Base-by-base conservation (phyloP, 805 yeast species). In the Candida suzukii region DNA sequence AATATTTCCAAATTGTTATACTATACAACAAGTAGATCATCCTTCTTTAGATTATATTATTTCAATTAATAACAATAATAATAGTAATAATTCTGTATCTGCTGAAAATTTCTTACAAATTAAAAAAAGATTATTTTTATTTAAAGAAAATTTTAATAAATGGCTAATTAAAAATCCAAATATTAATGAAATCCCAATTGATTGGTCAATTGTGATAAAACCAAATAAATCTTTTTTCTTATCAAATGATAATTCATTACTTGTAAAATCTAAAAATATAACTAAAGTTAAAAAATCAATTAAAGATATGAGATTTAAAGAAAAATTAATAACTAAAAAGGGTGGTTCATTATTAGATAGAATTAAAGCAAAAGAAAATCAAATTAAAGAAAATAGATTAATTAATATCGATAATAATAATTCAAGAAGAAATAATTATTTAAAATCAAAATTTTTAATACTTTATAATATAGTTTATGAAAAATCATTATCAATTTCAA, bases 231-330 rank as follows among this genome's bases (percentile, higher is more conserved):
- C 9, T 13, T 10, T 31, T 13, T 13, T 31, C n/a, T 7, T 31
- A 24, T 6, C n/a, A 6, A 11, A 20, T 3, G 35, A 31, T 14
- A 31, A 17, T 7, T 16, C 19, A 4, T 4, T 19, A 7, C 9
- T 31, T 7, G 8, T 6, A 6, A 18, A 19, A 19, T 18, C 5
- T 9, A 31, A 20, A 19, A 12, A 3, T 6, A n/a, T 31, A 31
- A 3, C 24, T 9, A 31, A 19, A n/a, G 17, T 34, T 11, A 12
- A 3, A 3, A 72, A 71, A 45, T 60, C 60, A 26, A 44, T 63
- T 12, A 49, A 62, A 1, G 65, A 61, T 37, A 71, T 65, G 51
- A 53, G 51, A 32, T 71, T 67, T 44, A 58, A 57, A 35, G 64
- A 58, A 30, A 54, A 52, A 36, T 44, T 52, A 18, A 44, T 43